phyloP scores from a whole-genome alignment of 331 rosid genomes.

The Acacia pycnantha region DNA sequence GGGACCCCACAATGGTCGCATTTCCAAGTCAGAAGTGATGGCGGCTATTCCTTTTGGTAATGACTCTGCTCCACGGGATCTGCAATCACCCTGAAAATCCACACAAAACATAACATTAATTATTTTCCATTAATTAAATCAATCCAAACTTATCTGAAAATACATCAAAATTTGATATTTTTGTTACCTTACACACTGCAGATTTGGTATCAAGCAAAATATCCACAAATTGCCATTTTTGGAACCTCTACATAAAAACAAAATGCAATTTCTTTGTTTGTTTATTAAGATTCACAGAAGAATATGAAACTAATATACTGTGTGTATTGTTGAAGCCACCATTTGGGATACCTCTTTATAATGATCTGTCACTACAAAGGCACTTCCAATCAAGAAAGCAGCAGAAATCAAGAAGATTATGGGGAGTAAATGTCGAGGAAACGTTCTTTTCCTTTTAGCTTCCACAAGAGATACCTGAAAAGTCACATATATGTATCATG shows the following conservation, averaged over 20 bases:
- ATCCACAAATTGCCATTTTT: slow-evolving; percentile 20
- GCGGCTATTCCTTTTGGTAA: slow-evolving; percentile 43
- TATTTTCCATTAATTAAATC: neutral
- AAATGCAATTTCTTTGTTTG: neutral
- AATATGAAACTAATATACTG: neutral
- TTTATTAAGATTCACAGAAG: neutral
- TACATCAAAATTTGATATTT: neutral
- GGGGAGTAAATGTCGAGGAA: slow-evolving; percentile 19
- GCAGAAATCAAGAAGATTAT: slow-evolving; percentile 26
- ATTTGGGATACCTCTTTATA: slow-evolving; percentile 33
- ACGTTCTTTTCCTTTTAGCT: neutral
- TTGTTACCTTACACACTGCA: slow-evolving; percentile 25
- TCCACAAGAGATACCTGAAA: slow-evolving; percentile 21
- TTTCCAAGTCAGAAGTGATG: slow-evolving; percentile 41
- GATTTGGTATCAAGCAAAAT: slow-evolving; percentile 18
- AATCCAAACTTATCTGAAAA: neutral
- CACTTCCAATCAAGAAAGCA: slow-evolving; percentile 34
- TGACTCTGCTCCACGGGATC: slow-evolving; percentile 28
- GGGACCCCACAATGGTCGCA: slow-evolving; percentile 44
- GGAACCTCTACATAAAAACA: slow-evolving; percentile 26
- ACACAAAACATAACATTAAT: neutral
- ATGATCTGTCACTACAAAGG: slow-evolving; percentile 23
- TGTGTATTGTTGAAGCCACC: neutral
- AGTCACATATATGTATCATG: neutral
- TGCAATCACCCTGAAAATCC: slow-evolving; percentile 19